These are phyloP conservation scores for Mediolabrus comicus DNA, from an alignment of 108 stramenopile genomes.

Conservation along the genomic window DNA sequence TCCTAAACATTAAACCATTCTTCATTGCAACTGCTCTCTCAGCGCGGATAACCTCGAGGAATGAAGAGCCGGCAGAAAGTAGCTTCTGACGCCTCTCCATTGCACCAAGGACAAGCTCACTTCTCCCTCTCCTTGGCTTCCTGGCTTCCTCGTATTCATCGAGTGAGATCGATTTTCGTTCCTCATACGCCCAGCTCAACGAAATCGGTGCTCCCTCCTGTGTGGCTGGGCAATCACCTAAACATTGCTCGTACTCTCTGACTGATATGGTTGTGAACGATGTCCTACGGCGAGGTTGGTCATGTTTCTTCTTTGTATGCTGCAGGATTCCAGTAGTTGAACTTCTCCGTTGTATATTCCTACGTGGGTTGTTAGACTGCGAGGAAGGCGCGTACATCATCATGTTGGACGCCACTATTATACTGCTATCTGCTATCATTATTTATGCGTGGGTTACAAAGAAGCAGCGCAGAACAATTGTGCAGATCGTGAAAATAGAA, in stretches of 20 bases:
- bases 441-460: no score
- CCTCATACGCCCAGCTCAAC: conserved; percentile 65
- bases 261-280: conserved; percentile 35
- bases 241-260: conserved; percentile 56
- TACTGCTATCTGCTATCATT: no score
- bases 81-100: conserved; percentile 9
- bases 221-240: conserved; percentile 67
- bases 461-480: no score
- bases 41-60: conserved; percentile 11
- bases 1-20: not conserved
- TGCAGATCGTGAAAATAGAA: no score
- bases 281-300: not conserved
- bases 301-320: not conserved
- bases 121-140: conserved; percentile 2
- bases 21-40: not conserved
- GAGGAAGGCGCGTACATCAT: not conserved
- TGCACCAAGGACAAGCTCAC: conserved; percentile 17
- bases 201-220: conserved; percentile 63
- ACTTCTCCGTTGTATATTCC: not conserved
- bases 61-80: not conserved
- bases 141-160: conserved; percentile 57
- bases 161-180: conserved; percentile 27
- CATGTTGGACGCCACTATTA: not conserved
- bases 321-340: not conserved
- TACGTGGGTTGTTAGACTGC: not conserved